These are phyloP conservation scores for Reticulascus tulasneorum DNA, from an alignment of 2,329 filamentous ascomycete species.

Conservation along the genomic window DNA sequence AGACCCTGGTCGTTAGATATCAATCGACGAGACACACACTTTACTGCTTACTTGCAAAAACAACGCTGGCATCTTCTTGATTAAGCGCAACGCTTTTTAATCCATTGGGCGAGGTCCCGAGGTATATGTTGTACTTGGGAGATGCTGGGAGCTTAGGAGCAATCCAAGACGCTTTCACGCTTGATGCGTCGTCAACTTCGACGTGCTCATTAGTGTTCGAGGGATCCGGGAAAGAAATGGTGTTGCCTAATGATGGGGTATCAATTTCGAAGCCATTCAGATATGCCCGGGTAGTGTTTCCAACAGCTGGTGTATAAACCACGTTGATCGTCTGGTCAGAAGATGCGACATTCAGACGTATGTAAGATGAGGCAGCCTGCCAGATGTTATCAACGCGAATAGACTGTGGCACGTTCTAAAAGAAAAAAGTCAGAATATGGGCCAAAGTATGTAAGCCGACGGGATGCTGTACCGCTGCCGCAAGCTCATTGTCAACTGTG, in stretches of 20 bases:
- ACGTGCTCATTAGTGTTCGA: conserved; percentile 23
- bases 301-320: conserved; percentile 17
- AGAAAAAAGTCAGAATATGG: no score
- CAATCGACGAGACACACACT: accelerated
- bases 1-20: not conserved
- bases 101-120: conserved; percentile 14
- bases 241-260: conserved; percentile 15
- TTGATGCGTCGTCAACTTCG: conserved; percentile 11
- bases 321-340: conserved; percentile 19
- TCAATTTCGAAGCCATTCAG: conserved; percentile 28
- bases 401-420: no score
- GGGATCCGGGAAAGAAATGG: conserved; percentile 23
- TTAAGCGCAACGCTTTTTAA: conserved; percentile 15
- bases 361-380: conserved; percentile 23
- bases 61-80: conserved; percentile 4
- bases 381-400: conserved; percentile 26
- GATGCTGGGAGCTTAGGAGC: conserved; percentile 13
- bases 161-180: conserved; percentile 18
- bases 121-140: conserved; percentile 22
- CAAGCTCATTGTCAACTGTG: conserved; percentile 18
- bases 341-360: conserved; percentile 18
- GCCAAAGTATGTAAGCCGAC: conserved; percentile 2
- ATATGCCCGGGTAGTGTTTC: conserved; percentile 19
- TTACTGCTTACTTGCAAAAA: conserved; percentile 2
- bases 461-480: no score